phyloP scores from a whole-genome alignment of 805 yeast species.

The Teunomyces kruisii region DNA sequence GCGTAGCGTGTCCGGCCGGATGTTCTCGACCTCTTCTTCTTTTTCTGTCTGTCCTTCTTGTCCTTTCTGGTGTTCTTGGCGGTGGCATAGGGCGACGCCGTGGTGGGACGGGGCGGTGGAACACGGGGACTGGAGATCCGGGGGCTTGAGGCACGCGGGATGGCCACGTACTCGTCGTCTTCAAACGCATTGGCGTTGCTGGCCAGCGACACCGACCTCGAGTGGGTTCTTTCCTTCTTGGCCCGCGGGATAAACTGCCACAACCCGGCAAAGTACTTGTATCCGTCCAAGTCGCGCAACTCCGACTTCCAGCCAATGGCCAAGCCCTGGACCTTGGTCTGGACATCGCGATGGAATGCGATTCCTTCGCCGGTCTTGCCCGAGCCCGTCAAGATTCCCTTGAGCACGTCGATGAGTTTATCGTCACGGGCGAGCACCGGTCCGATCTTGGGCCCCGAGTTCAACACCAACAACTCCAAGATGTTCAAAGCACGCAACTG shows the following conservation, averaged over 20 bases:
- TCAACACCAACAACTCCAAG: slow-evolving; percentile 39
- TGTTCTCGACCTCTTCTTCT: slow-evolving; percentile 12
- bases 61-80: not conserved
- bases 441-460: slow-evolving; percentile 44
- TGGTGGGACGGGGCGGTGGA: slow-evolving; percentile 27
- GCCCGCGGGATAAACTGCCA: slow-evolving; percentile 44
- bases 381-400: slow-evolving; percentile 43
- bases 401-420: slow-evolving; percentile 63
- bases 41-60: slow-evolving; percentile 10
- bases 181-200: slow-evolving; percentile 7
- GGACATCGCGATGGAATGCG: slow-evolving; percentile 42
- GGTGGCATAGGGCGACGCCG: slow-evolving; percentile 20
- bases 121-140: not conserved
- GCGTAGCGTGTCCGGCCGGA: slow-evolving; percentile 22
- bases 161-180: not conserved
- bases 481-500: slow-evolving; percentile 62
- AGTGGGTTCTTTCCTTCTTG: slow-evolving; percentile 3
- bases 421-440: slow-evolving; percentile 61
- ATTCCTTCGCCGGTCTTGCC: slow-evolving; percentile 35
- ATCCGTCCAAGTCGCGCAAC: slow-evolving; percentile 48
- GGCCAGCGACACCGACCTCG: slow-evolving; percentile 2
- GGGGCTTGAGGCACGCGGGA: not conserved
- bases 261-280: slow-evolving; percentile 48
- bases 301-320: slow-evolving; percentile 69
- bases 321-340: slow-evolving; percentile 47